Evolutionary conservation across 176 grass and related monocot genomes (phyloP), one percentile per base, ranked within the genome.

Genomic region (Aegilops bicornis): DNA sequence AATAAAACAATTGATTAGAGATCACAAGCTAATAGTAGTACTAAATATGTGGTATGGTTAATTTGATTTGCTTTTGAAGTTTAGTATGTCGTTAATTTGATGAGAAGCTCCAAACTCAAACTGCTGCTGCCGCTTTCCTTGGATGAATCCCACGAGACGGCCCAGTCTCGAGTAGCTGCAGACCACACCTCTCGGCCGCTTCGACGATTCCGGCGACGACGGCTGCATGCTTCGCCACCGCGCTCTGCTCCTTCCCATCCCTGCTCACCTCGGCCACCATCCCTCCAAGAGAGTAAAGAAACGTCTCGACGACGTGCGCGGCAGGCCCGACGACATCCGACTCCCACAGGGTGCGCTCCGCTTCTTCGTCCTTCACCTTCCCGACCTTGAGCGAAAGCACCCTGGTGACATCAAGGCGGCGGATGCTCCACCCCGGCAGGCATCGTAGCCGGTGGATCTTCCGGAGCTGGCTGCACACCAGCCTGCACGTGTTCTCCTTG

Each of bases 401-500:
- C 9, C 83, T 36, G 5, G 90, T 92, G 8, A 85, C 88, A 20
- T 92, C 88, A 14, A 95, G 47, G 29, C 85, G 65, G 12, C 37
- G 81, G 48, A 95, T 30, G 8, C 20, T 63, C 93, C 93, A 92
- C 4, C 85, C 87, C 2, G 58, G 64, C 11, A 83, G 43, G n/a
- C 16, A 11, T 29, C 24, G 23, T 3, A 92, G 82, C 27, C 85
- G 79, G 13, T 65, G 84, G 56, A 95, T 90, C 82, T 95, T 95
- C 31, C 36, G 42, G n/a, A 84, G 59, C 72, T 95, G 93, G 12
- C 77, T 36, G 64, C 78, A 60, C 2, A 80, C 80, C n/a, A 95
- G 83, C 22, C 15, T 79, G 63, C 83, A 87, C 1, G 93, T 95
- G 64, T 91, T 95, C 45, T 25, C 58, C 79, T 92, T 95, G 76